Conservation (phyloP, 2,329 filamentous ascomycete species). For the Massarina eburnea region DNA sequence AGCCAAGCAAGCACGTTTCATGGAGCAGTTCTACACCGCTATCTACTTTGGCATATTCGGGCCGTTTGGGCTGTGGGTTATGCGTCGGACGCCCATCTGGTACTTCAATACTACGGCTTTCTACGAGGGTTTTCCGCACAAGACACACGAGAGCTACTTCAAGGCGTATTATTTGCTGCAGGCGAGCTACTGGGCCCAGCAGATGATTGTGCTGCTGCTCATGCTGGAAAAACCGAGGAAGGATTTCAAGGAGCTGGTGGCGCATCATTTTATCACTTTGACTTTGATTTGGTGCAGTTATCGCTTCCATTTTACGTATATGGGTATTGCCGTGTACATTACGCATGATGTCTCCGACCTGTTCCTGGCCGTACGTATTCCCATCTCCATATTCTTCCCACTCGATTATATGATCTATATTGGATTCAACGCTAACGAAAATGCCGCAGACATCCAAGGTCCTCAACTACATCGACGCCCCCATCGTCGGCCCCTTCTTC, state of each 20-base stretch:
- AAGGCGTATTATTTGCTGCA: constrained; percentile 97
- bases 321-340: constrained; percentile 89
- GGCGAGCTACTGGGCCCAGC: constrained; percentile 93
- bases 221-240: constrained; percentile 92
- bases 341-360: constrained; percentile 95
- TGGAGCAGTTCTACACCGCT: constrained; percentile 95
- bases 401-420: background rate
- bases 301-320: constrained; percentile 95
- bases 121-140: constrained; percentile 87
- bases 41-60: constrained; percentile 85
- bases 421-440: background rate
- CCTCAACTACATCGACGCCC: constrained; percentile 84
- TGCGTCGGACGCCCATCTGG: constrained; percentile 89
- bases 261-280: constrained; percentile 88
- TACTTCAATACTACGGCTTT: constrained; percentile 91
- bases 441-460: constrained; percentile 76
- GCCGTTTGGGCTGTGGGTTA: constrained; percentile 84
- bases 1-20: constrained; percentile 84
- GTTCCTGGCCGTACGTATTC: constrained; percentile 78
- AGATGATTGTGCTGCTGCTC: constrained; percentile 82
- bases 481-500: constrained; percentile 82
- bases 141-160: constrained; percentile 75
- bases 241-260: constrained; percentile 91
- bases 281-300: constrained; percentile 84
- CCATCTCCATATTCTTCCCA: background rate